phyloP scores from a whole-genome alignment of 208 protist species.

The Trypanosoma grayi region DNA sequence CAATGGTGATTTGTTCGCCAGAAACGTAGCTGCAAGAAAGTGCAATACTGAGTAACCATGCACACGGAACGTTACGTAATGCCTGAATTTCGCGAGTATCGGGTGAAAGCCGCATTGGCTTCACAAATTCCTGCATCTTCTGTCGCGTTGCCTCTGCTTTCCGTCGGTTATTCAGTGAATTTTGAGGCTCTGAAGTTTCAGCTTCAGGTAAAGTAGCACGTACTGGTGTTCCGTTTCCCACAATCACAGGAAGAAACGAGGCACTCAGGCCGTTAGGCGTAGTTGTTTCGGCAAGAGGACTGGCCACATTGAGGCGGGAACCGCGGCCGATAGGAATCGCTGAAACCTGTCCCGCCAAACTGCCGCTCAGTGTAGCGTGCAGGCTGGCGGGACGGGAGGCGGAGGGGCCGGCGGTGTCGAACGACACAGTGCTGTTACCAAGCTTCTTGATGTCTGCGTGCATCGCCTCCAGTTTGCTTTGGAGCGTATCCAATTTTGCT shows the following conservation, averaged over 20 bases:
- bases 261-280: not conserved
- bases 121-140: conserved; percentile 56
- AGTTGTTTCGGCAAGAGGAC: not conserved
- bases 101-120: conserved; percentile 39
- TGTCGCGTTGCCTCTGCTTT: conserved; percentile 33
- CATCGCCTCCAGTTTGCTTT: conserved; percentile 47
- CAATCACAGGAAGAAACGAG: not conserved
- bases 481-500: conserved; percentile 41
- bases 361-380: not conserved
- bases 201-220: not conserved
- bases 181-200: not conserved
- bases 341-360: not conserved
- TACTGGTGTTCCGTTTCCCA: not conserved
- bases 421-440: not conserved
- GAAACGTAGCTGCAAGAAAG: conserved; percentile 79
- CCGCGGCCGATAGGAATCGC: conserved; percentile 8
- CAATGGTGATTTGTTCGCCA: conserved; percentile 57
- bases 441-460: conserved; percentile 51
- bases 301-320: not conserved
- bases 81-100: conserved; percentile 31
- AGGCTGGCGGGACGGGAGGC: not conserved
- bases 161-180: conserved; percentile 23
- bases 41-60: conserved; percentile 74
- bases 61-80: conserved; percentile 64
- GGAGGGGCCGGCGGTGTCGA: not conserved